Conservation (phyloP, 345 rosid species). For the Brassica cretica region DNA sequence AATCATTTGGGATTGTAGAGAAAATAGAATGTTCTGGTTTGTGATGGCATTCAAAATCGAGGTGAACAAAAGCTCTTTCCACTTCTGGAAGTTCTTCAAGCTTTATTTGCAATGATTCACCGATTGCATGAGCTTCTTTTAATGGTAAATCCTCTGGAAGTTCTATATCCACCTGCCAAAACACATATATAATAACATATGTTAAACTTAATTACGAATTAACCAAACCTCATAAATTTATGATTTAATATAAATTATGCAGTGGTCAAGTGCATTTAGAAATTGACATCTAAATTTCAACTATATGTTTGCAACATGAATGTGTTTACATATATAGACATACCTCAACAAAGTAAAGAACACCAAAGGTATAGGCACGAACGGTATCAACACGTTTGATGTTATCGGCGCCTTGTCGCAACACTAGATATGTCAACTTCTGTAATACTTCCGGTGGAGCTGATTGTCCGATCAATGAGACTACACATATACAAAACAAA, state of each 20-base stretch:
- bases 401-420: constrained; percentile 55
- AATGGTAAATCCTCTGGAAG: constrained; percentile 81
- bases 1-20: constrained; percentile 59
- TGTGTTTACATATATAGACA: constrained; percentile 18
- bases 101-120: constrained; percentile 79
- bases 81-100: constrained; percentile 83
- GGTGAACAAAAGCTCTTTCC: constrained; percentile 91
- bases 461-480: constrained; percentile 83
- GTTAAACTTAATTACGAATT: neutral
- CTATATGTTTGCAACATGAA: neutral
- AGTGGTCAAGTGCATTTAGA: neutral
- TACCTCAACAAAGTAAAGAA: constrained; percentile 93
- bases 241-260: neutral
- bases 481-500: constrained; percentile 40
- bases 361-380: constrained; percentile 92
- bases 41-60: constrained; percentile 78
- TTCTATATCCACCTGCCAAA: constrained; percentile 71
- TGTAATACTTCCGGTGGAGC: constrained; percentile 86
- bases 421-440: constrained; percentile 71
- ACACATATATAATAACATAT: neutral
- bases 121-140: constrained; percentile 77
- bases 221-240: neutral
- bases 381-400: constrained; percentile 87
- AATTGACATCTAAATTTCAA: neutral
- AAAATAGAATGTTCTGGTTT: constrained; percentile 84